These are phyloP conservation scores for Alternaria arborescens DNA, from an alignment of 2,329 filamentous ascomycete genomes.

Conservation along the genomic window DNA sequence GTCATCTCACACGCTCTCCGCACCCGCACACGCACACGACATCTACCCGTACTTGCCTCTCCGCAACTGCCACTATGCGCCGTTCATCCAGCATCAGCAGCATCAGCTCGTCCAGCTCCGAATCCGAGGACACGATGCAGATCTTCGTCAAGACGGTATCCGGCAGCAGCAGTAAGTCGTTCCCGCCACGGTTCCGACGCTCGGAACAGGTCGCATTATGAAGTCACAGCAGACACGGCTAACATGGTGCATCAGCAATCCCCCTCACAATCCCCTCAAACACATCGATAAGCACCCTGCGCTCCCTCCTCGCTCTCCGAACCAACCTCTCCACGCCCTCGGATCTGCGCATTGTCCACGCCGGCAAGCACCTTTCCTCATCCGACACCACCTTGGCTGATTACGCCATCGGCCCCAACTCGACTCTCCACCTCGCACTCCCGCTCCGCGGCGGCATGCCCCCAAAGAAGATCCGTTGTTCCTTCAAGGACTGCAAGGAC, in stretches of 20 bases:
- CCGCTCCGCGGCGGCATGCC: conserved; percentile 66
- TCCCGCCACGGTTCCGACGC: conserved; percentile 24
- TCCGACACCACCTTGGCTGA: conserved; percentile 56
- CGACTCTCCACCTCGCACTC: conserved; percentile 63
- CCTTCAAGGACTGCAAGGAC: conserved; percentile 87
- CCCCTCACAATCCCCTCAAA: conserved; percentile 63
- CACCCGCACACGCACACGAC: conserved; percentile 1
- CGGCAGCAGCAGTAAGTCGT: conserved; percentile 62
- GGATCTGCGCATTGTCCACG: conserved; percentile 65
- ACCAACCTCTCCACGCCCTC: conserved; percentile 60
- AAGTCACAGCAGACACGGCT: conserved; percentile 12
- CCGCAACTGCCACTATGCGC: conserved; percentile 39
- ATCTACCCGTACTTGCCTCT: conserved; percentile 21
- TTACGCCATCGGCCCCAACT: conserved; percentile 59
- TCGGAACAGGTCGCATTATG: conserved; percentile 13
- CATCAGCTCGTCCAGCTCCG: conserved; percentile 53
- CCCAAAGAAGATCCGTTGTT: conserved; percentile 83
- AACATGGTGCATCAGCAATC: conserved; percentile 58
- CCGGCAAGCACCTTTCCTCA: conserved; percentile 63
- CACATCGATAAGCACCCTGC: conserved; percentile 64
- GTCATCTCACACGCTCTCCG: neutral
- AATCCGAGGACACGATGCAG: conserved; percentile 63
- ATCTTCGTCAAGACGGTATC: conserved; percentile 69
- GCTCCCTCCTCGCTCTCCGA: conserved; percentile 65
- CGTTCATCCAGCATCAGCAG: conserved; percentile 53